Evolutionary conservation across 1,284 basidiomycete genomes (phyloP).

Genomic region (Rhodotorula sp.): DNA sequence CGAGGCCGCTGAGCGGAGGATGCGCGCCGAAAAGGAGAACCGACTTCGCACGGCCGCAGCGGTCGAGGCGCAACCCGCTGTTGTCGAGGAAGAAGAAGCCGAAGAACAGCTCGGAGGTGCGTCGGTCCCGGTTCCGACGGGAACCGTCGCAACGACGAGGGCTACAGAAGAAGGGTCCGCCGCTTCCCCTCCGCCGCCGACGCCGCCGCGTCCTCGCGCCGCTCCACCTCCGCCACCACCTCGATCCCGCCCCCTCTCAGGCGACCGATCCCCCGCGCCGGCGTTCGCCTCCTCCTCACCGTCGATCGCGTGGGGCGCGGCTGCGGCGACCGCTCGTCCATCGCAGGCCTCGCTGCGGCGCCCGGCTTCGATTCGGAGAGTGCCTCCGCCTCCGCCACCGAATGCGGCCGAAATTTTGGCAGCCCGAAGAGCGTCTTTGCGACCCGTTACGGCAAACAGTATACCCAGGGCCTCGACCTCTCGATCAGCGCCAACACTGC

Average conservation of each 20-base stretch:
- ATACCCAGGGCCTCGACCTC: background rate
- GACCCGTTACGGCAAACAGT: background rate
- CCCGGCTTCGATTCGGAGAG: background rate
- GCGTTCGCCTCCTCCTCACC: background rate
- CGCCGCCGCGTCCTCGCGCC: too few species aligned
- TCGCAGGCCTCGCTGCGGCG: background rate
- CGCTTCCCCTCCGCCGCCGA: background rate
- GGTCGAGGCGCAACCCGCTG: too few species aligned
- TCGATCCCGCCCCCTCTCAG: background rate
- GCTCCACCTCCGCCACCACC: constrained; percentile 10
- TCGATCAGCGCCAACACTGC: background rate
- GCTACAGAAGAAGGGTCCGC: background rate
- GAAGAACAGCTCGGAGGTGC: too few species aligned
- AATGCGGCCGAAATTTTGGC: constrained; percentile 4
- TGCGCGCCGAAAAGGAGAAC: constrained; percentile 14
- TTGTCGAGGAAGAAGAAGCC: background rate
- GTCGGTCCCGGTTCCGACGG: too few species aligned
- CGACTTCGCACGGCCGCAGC: background rate
- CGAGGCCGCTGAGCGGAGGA: constrained; percentile 36
- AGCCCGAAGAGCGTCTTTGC: constrained; percentile 5
- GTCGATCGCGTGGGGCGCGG: background rate
- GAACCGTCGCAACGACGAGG: too few species aligned
- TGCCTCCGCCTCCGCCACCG: background rate
- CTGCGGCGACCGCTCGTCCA: background rate
- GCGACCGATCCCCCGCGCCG: background rate